Conservation (phyloP, 148 eudicot genomes). For the Rhododendron mucronatum region DNA sequence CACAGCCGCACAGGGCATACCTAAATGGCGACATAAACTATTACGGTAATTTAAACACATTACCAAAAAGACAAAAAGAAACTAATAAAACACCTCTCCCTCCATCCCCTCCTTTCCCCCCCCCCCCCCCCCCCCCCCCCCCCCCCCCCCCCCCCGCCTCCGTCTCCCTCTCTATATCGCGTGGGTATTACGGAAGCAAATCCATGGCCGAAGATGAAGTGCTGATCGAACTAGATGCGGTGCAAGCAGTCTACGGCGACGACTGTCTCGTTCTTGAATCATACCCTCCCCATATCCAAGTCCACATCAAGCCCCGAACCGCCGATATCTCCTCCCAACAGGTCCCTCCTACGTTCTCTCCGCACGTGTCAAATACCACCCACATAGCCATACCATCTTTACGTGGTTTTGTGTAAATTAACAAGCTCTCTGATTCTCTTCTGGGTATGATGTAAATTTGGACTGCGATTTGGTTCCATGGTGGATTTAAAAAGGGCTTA, state of each 20-base stretch:
- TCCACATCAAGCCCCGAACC: constrained; percentile 73
- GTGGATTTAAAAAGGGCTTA: background rate
- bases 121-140: too few species aligned
- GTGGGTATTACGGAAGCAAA: background rate
- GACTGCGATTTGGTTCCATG: background rate
- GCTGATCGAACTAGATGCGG: constrained; percentile 59
- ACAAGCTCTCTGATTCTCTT: background rate
- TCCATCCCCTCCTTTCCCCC: background rate
- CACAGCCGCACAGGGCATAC: too few species aligned
- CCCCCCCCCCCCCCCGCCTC: too few species aligned
- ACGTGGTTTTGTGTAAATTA: background rate
- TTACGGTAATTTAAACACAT: too few species aligned
- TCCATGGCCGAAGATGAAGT: constrained; percentile 63
- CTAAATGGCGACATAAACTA: too few species aligned
- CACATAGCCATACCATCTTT: background rate
- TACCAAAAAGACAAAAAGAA: too few species aligned
- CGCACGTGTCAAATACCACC: background rate
- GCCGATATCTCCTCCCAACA: constrained; percentile 76
- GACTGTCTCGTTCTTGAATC: constrained; percentile 50
- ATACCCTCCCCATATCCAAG: constrained; percentile 65
- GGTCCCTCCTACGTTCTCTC: constrained; percentile 30
- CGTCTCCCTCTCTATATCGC: background rate
- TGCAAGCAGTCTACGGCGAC: constrained; percentile 75
- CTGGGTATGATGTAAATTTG: background rate
- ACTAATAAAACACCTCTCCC: background rate